A percentile compares a stretch with the other conserved stretches of the same genome.
These are phyloP conservation scores for Berberis vulgaris DNA, from an alignment of 164 flowering plant species.

Conservation along the genomic window DNA sequence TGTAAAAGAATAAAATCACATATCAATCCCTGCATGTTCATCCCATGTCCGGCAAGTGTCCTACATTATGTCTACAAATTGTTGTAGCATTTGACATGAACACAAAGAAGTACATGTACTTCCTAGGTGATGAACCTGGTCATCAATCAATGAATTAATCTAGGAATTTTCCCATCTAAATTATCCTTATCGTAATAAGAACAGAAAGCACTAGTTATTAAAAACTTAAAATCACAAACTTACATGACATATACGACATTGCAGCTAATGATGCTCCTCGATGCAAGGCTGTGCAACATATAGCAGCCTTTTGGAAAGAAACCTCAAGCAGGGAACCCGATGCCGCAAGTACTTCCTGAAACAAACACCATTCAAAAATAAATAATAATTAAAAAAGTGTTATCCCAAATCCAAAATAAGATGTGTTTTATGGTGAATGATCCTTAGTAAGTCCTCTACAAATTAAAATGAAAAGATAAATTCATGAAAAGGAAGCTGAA, in stretches of 20 bases:
- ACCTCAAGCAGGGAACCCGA: slow-evolving; percentile 73
- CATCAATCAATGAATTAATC: too few relatives aligned
- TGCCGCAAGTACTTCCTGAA: slow-evolving; percentile 70
- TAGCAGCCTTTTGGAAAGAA: slow-evolving; percentile 93
- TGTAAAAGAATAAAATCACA: too few relatives aligned
- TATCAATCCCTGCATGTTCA: too few relatives aligned
- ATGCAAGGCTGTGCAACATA: slow-evolving; percentile 97
- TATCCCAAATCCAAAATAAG: background rate
- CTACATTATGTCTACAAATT: too few relatives aligned
- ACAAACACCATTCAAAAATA: background rate
- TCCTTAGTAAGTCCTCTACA: background rate
- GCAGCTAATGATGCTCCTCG: slow-evolving; percentile 98
- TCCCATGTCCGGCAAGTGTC: too few relatives aligned
- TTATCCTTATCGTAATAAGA: too few relatives aligned
- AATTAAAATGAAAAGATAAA: background rate
- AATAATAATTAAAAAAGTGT: background rate
- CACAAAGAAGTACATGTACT: too few relatives aligned
- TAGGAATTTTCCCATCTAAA: too few relatives aligned
- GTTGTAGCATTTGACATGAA: too few relatives aligned
- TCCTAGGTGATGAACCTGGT: too few relatives aligned
- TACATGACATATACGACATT: slow-evolving; percentile 92
- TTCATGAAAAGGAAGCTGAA: slow-evolving; percentile 5
- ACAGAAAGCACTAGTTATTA: background rate
- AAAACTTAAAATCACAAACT: slow-evolving; percentile 15
- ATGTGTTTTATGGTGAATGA: background rate